phyloP scores from a whole-genome alignment of 2,329 filamentous ascomycete species.

The Aspergillus pseudonomiae region DNA sequence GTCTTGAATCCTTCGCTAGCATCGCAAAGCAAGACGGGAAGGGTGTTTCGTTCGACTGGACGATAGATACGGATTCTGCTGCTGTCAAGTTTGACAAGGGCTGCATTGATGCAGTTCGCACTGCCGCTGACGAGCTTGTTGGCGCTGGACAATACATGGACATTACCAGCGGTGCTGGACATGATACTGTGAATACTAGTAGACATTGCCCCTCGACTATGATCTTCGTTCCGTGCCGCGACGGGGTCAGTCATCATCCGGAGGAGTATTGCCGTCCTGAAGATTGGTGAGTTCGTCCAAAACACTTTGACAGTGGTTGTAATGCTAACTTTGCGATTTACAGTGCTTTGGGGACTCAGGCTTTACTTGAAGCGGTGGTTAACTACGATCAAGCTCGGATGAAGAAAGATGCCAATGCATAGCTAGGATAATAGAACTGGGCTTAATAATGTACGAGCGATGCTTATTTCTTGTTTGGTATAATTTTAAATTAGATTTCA shows the following conservation, averaged over 20 bases:
- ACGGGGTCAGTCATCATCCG: constrained; percentile 63
- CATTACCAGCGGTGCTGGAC: constrained; percentile 62
- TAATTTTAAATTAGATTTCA: background rate
- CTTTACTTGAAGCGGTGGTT: constrained; percentile 53
- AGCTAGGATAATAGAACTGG: background rate
- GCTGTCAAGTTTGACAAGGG: constrained; percentile 64
- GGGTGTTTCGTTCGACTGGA: constrained; percentile 55
- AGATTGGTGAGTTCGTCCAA: constrained; percentile 29
- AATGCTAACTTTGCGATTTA: background rate
- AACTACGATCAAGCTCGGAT: constrained; percentile 26
- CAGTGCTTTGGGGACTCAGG: constrained; percentile 43
- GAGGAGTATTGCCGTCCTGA: constrained; percentile 59
- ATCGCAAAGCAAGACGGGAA: constrained; percentile 60
- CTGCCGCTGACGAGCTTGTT: constrained; percentile 58
- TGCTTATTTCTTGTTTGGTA: background rate
- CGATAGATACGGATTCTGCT: constrained; percentile 58
- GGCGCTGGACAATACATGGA: constrained; percentile 49
- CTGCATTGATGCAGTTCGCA: constrained; percentile 63
- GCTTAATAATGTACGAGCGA: background rate
- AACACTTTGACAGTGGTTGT: background rate
- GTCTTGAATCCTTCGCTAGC: constrained; percentile 57
- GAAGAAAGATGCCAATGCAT: background rate
- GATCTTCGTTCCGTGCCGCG: constrained; percentile 64
- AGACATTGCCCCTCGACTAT: constrained; percentile 60
- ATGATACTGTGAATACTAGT: constrained; percentile 62